Evolutionary conservation across 345 rosid genomes (phyloP).

Genomic region (Fremontodendron californicum): DNA sequence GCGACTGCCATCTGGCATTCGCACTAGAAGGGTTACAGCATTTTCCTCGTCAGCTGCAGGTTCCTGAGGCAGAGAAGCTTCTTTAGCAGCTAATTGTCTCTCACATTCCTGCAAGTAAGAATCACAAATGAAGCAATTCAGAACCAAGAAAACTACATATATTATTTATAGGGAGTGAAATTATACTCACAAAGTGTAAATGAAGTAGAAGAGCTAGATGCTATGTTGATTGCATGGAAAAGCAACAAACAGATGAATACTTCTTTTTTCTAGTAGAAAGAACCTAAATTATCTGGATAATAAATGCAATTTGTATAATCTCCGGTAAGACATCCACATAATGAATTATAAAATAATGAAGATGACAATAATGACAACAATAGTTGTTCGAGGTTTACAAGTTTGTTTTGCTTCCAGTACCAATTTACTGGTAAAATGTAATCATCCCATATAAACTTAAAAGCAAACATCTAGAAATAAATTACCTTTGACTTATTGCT

Average conservation of each 20-base stretch:
- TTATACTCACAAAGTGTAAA: not conserved
- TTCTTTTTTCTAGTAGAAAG: not conserved
- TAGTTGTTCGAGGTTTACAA: not conserved
- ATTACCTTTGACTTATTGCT: not conserved
- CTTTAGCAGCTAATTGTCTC: conserved; percentile 74
- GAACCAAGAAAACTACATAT: not conserved
- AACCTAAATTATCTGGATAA: not conserved
- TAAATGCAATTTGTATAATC: not conserved
- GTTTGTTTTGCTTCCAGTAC: not conserved
- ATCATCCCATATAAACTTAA: not conserved
- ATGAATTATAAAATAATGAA: not conserved
- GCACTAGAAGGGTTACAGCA: conserved; percentile 77
- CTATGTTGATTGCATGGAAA: not conserved
- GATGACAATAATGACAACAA: not conserved
- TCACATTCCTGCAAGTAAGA: conserved; percentile 63
- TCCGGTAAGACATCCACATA: not conserved
- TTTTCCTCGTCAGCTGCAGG: conserved; percentile 80
- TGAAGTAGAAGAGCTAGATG: not conserved
- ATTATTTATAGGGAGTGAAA: not conserved
- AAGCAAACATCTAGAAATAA: not conserved
- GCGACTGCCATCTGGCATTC: conserved; percentile 92
- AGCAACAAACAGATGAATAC: not conserved
- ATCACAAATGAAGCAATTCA: not conserved
- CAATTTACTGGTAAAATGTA: not conserved
- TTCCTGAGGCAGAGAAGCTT: conserved; percentile 85